Percentiles rank a stretch among this genome's conserved stretches.
Conservation (phyloP, 345 rosid species). For the Rhizophora apiculata region DNA sequence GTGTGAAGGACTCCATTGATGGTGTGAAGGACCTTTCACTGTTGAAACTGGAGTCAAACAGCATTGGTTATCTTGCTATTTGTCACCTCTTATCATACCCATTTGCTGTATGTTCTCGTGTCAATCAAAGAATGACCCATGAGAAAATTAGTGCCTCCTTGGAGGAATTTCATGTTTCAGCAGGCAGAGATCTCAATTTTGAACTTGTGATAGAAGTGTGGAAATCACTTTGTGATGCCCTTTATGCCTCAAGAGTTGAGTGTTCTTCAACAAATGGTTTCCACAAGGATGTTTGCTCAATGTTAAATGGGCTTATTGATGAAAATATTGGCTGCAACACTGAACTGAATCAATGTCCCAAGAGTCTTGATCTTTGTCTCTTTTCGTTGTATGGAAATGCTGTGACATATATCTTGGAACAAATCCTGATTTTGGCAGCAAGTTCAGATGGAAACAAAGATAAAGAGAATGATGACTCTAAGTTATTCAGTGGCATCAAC, state of each 20-base stretch:
- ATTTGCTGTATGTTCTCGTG: constrained; percentile 28
- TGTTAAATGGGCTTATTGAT: constrained; percentile 28
- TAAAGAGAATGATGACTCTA: constrained; percentile 10
- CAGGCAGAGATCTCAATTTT: constrained; percentile 25
- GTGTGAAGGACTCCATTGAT: constrained; percentile 35
- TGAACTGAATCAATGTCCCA: constrained; percentile 21
- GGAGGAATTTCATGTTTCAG: constrained; percentile 20
- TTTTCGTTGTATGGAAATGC: constrained; percentile 35
- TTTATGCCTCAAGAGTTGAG: constrained; percentile 25
- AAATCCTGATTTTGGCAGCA: constrained; percentile 22
- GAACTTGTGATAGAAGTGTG: constrained; percentile 37
- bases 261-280: constrained; percentile 23
- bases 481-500: constrained; percentile 5
- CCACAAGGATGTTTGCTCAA: constrained; percentile 28
- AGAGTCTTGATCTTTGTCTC: constrained; percentile 21
- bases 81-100: constrained; percentile 47
- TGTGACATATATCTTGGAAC: constrained; percentile 34
- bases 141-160: constrained; percentile 15
- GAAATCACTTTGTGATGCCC: constrained; percentile 41
- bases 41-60: constrained; percentile 20
- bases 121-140: constrained; percentile 4
- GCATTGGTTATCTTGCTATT: constrained; percentile 17
- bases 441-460: constrained; percentile 14
- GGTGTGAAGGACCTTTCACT: constrained; percentile 24
- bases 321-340: constrained; percentile 18